Evolutionary conservation across 768 basidiomycete genomes (phyloP).

Genomic region (Mrakia frigida): DNA sequence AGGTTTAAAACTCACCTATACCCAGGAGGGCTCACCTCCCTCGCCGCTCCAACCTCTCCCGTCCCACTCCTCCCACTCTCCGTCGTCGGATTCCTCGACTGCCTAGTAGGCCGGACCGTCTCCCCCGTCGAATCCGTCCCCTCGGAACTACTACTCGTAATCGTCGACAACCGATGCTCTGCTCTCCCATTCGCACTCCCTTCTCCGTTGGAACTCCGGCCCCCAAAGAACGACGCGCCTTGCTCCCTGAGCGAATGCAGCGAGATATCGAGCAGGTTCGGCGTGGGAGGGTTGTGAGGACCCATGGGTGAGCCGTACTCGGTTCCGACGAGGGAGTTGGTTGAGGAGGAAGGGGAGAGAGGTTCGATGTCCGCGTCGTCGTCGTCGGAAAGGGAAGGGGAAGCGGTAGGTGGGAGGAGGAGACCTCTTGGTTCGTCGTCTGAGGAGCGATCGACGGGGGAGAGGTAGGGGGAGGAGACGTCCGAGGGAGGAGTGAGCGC

Average conservation of each 20-base stretch:
- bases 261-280: conserved; percentile 48
- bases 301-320: conserved; percentile 9
- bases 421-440: not conserved
- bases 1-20: conserved; percentile 7
- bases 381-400: conserved; percentile 2
- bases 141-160: not conserved
- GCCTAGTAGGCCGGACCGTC: not conserved
- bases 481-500: conserved; percentile 10
- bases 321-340: conserved; percentile 11
- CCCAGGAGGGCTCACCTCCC: conserved; percentile 17
- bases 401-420: conserved; percentile 12
- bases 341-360: not conserved
- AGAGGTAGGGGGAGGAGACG: conserved; percentile 21
- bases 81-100: not conserved
- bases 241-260: conserved; percentile 43
- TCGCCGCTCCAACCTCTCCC: not conserved
- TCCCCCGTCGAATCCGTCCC: not conserved
- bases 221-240: conserved; percentile 38
- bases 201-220: conserved; percentile 22
- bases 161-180: conserved; percentile 9
- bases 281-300: conserved; percentile 48
- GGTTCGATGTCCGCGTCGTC: not conserved
- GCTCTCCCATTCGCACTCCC: not conserved
- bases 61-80: not conserved
- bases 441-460: conserved; percentile 24